Conservation (phyloP, 1,284 basidiomycete genomes). For the Ceratobasidium theobromae region DNA sequence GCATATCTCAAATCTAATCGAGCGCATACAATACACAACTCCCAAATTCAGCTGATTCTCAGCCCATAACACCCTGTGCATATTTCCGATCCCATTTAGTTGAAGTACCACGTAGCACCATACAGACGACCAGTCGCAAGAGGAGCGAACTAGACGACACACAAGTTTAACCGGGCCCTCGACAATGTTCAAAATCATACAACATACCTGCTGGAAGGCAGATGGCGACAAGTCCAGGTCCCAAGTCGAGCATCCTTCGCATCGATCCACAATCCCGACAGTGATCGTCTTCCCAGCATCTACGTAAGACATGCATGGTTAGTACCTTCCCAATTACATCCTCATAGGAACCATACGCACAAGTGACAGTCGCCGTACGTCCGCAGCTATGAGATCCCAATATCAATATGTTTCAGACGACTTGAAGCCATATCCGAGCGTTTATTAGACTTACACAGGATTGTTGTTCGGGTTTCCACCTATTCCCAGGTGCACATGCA, state of each 20-base stretch:
- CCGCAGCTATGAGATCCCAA: not conserved
- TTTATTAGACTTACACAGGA: slow-evolving; percentile 5
- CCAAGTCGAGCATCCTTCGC: slow-evolving; percentile 19
- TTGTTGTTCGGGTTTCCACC: slow-evolving; percentile 29
- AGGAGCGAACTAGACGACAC: slow-evolving; percentile 3
- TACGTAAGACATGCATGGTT: too few species aligned
- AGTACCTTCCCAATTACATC: too few species aligned
- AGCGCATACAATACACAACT: too few species aligned
- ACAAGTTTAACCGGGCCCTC: not conserved
- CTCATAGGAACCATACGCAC: not conserved
- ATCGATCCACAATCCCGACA: slow-evolving; percentile 15
- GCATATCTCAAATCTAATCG: too few species aligned
- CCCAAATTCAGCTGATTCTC: too few species aligned
- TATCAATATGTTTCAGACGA: not conserved
- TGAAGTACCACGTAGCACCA: slow-evolving; percentile 19
- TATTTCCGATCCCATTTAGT: too few species aligned
- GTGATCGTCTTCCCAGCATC: slow-evolving; percentile 25
- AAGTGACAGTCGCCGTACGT: not conserved
- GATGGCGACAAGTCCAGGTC: slow-evolving; percentile 20
- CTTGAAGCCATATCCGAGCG: not conserved
- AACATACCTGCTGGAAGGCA: slow-evolving; percentile 25
- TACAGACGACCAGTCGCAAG: slow-evolving; percentile 13
- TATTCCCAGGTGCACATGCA: not conserved
- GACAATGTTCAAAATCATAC: not conserved
- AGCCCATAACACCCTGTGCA: too few species aligned